These are phyloP conservation scores for Calonectria leucothoes DNA, from an alignment of 2,329 filamentous ascomycete genomes.

Conservation along the genomic window DNA sequence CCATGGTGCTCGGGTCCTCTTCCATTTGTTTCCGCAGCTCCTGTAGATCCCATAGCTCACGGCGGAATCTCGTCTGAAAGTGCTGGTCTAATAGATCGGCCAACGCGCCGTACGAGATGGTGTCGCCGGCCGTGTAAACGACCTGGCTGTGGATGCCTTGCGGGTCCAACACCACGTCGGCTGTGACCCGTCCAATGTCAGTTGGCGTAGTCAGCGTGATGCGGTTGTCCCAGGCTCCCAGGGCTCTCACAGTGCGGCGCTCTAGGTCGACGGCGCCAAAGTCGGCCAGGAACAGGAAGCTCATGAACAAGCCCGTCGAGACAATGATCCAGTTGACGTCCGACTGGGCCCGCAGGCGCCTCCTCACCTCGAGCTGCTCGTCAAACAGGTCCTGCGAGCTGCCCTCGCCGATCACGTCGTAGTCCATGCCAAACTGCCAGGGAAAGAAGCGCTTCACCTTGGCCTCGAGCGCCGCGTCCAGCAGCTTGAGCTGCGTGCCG, in stretches of 20 bases:
- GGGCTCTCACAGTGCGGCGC: constrained; percentile 57
- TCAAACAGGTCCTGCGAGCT: constrained; percentile 74
- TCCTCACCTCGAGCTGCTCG: constrained; percentile 72
- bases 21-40: constrained; percentile 58
- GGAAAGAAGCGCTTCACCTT: constrained; percentile 68
- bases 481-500: constrained; percentile 69
- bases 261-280: constrained; percentile 72
- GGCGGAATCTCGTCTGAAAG: constrained; percentile 52
- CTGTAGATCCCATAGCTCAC: constrained; percentile 62
- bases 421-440: constrained; percentile 82
- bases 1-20: constrained; percentile 60
- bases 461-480: constrained; percentile 64
- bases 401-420: constrained; percentile 70
- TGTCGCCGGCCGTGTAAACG: constrained; percentile 72
- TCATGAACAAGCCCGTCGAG: constrained; percentile 77
- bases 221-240: constrained; percentile 71
- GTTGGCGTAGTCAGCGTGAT: constrained; percentile 72
- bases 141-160: constrained; percentile 52
- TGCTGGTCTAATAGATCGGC: constrained; percentile 63
- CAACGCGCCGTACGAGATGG: constrained; percentile 66
- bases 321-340: constrained; percentile 71
- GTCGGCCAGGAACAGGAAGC: constrained; percentile 71
- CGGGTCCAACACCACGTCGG: constrained; percentile 63
- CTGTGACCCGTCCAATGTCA: constrained; percentile 73
- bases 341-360: constrained; percentile 59